Conservation (phyloP, 2,329 filamentous ascomycete species). For the Fusarium oxysporum region DNA sequence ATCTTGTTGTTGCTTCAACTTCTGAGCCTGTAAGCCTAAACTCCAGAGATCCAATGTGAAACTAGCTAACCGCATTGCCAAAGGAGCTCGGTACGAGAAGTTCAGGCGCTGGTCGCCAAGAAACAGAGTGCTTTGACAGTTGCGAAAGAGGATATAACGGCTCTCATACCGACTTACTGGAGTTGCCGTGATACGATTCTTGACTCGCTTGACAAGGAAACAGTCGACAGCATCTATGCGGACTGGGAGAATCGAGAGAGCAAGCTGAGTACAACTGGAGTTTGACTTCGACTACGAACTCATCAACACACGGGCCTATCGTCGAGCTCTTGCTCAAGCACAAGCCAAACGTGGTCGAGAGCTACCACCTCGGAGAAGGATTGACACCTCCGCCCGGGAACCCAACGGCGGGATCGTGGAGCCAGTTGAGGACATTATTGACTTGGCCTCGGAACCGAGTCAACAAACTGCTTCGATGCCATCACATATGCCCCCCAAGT, state of each 20-base stretch:
- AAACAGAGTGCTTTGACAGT: accelerated
- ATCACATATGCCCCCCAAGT: accelerated
- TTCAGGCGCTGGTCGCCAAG: too few relatives aligned
- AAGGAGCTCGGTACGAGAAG: background rate
- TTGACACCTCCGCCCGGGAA: accelerated
- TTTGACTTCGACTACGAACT: background rate
- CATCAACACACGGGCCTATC: background rate
- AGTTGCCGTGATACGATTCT: too few relatives aligned
- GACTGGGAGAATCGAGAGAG: accelerated
- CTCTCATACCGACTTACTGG: background rate
- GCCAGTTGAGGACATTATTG: accelerated
- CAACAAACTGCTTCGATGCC: accelerated
- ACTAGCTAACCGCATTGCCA: accelerated
- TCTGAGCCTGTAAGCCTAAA: background rate
- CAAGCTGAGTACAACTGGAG: background rate
- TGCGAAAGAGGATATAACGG: background rate
- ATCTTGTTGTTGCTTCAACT: background rate
- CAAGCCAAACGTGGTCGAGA: accelerated
- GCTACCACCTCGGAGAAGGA: accelerated
- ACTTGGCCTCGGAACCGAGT: background rate
- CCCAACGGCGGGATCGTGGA: accelerated
- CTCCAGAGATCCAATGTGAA: accelerated
- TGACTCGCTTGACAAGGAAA: background rate
- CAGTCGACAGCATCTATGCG: background rate
- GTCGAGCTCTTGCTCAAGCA: background rate